Evolutionary conservation across 2,329 filamentous ascomycete genomes (phyloP).

Genomic region (Exophiala sideris): DNA sequence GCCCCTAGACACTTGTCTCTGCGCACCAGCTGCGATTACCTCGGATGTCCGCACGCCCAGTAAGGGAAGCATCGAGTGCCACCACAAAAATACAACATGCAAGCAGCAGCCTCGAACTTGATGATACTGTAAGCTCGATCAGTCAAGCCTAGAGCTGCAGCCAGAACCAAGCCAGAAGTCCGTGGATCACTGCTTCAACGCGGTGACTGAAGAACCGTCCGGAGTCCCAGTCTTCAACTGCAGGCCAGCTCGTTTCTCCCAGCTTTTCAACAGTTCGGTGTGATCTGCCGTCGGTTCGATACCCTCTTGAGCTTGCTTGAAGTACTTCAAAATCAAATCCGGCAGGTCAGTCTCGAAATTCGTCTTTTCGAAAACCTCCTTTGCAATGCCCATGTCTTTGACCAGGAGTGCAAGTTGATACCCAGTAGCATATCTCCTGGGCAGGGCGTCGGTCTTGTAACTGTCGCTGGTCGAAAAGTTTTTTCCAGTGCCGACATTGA

Average conservation of each 20-base stretch:
- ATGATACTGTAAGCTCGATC: no score
- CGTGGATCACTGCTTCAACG: constrained; percentile 16
- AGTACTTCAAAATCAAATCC: constrained; percentile 22
- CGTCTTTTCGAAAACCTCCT: constrained; percentile 23
- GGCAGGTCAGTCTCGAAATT: constrained; percentile 20
- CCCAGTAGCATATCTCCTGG: constrained; percentile 21
- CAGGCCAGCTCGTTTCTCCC: constrained; percentile 21
- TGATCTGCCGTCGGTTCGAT: constrained; percentile 19
- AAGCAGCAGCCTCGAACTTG: no score
- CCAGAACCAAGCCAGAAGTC: neutral
- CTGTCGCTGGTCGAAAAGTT: constrained; percentile 35
- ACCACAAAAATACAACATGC: no score
- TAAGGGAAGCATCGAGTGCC: neutral
- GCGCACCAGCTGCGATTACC: no score
- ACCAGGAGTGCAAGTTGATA: constrained; percentile 24
- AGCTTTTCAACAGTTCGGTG: constrained; percentile 21
- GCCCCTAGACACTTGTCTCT: no score
- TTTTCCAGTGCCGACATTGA: constrained; percentile 40
- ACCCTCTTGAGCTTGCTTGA: constrained; percentile 24
- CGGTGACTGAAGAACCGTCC: constrained; percentile 15
- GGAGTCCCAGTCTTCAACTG: constrained; percentile 15
- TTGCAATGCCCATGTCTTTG: constrained; percentile 25
- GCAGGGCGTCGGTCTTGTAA: constrained; percentile 26
- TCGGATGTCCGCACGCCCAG: neutral
- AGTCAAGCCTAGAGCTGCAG: neutral